A percentile compares a stretch with the other conserved stretches of the same genome.
These are phyloP conservation scores for Erysimum pusillum DNA, from an alignment of 441 rosid species.

Conservation along the genomic window DNA sequence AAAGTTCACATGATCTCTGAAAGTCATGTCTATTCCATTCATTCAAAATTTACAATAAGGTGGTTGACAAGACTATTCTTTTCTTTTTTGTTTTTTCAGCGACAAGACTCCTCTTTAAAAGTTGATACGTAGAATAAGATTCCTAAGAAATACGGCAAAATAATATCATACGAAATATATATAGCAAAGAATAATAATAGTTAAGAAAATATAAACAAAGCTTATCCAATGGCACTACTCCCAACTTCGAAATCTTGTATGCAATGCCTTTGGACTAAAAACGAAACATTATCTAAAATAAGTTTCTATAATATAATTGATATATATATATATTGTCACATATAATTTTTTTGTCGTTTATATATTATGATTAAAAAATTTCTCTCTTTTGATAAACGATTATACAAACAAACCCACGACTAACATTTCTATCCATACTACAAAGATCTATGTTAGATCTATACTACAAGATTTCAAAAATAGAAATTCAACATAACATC, in stretches of 20 bases:
- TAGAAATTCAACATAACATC: no score
- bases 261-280: slow-evolving; percentile 8
- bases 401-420: no score
- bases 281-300: not conserved
- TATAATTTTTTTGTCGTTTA: no score
- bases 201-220: not conserved
- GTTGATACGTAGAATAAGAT: slow-evolving; percentile 40
- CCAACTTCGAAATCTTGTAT: slow-evolving; percentile 35
- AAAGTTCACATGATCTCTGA: slow-evolving; percentile 49
- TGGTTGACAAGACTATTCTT: slow-evolving; percentile 42
- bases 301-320: not conserved
- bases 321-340: not conserved
- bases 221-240: slow-evolving; percentile 45
- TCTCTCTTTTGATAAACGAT: no score
- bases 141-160: slow-evolving; percentile 32
- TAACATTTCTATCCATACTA: no score
- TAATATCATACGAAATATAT: not conserved
- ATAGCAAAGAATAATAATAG: not conserved
- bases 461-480: no score
- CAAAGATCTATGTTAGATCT: no score
- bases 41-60: slow-evolving; percentile 41
- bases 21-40: slow-evolving; percentile 44
- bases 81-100: slow-evolving; percentile 10
- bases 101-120: slow-evolving; percentile 43
- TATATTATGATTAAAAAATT: no score